A percentile compares a stretch with the other conserved stretches of the same genome.
These are phyloP conservation scores for Erigeron philadelphicus DNA, from an alignment of 140 eudicot genomes.

Conservation along the genomic window DNA sequence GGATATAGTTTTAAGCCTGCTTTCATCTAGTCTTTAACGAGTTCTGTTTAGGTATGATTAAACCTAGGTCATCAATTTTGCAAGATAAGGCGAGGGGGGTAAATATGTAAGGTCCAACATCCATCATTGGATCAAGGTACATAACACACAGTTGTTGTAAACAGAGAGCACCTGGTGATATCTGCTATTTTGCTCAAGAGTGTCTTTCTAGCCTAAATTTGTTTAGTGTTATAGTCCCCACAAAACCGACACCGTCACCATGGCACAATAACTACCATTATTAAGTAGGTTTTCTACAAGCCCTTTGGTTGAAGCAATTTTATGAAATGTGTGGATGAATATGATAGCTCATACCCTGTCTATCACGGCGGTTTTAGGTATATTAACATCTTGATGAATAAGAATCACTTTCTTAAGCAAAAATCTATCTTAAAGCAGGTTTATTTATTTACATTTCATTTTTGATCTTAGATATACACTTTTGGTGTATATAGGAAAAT, in stretches of 20 bases:
- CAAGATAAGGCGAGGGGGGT: slow-evolving; percentile 3
- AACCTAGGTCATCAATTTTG: slow-evolving; percentile 24
- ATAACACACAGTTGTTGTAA: slow-evolving; percentile 21
- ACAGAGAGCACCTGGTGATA: slow-evolving; percentile 12
- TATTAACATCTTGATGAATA: too few relatives aligned
- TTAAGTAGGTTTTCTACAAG: neutral
- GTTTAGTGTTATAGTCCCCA: neutral
- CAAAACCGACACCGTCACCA: neutral
- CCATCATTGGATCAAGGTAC: slow-evolving; percentile 27
- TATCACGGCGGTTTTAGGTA: too few relatives aligned
- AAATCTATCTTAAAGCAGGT: neutral
- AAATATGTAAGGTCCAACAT: slow-evolving; percentile 30
- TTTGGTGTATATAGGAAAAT: too few relatives aligned
- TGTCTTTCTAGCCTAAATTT: neutral
- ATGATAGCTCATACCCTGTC: too few relatives aligned
- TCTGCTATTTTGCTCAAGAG: slow-evolving; percentile 17
- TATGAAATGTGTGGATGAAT: neutral
- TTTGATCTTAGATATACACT: too few relatives aligned
- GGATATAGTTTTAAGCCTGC: slow-evolving; percentile 18
- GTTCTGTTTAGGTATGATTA: slow-evolving; percentile 10
- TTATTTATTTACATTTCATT: neutral
- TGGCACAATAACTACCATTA: neutral
- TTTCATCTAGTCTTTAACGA: slow-evolving; percentile 14
- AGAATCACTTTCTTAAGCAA: neutral
- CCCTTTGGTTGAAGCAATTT: neutral